These are phyloP conservation scores for Tulasnella sp. DNA, from an alignment of 768 basidiomycete species.

Conservation along the genomic window DNA sequence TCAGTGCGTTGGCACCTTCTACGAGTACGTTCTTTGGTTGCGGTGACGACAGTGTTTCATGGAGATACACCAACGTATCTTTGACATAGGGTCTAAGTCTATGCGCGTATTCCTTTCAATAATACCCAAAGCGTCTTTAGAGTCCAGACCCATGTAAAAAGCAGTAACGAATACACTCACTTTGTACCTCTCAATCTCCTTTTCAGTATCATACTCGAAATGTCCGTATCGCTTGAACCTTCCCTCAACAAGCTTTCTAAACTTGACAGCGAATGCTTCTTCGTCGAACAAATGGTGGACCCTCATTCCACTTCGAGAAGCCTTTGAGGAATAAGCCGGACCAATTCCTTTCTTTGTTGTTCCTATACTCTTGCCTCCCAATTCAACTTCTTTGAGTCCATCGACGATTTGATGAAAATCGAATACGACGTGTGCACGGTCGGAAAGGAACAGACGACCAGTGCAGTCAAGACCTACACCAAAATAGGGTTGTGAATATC, in stretches of 20 bases:
- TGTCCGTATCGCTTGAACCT: constrained; percentile 95
- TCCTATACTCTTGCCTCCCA: constrained; percentile 89
- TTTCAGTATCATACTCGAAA: constrained; percentile 98
- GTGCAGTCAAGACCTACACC: constrained; percentile 67
- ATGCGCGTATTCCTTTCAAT: constrained; percentile 57
- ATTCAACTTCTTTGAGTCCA: constrained; percentile 93
- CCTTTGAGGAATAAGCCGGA: constrained; percentile 95
- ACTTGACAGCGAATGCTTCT: constrained; percentile 74
- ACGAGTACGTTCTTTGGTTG: constrained; percentile 72
- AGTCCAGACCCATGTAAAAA: neutral
- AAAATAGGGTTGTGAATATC: neutral
- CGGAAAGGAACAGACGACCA: constrained; percentile 78
- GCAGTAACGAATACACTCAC: constrained; percentile 27
- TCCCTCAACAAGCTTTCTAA: constrained; percentile 90
- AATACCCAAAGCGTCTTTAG: neutral
- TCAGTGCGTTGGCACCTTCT: constrained; percentile 95
- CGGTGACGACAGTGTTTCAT: constrained; percentile 45
- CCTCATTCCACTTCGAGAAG: constrained; percentile 87
- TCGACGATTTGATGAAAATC: constrained; percentile 99
- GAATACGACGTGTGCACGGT: constrained; percentile 93
- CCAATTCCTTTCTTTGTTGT: constrained; percentile 98
- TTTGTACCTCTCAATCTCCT: constrained; percentile 87
- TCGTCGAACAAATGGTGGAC: constrained; percentile 93
- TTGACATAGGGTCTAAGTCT: constrained; percentile 77
- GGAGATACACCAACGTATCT: constrained; percentile 77